A percentile compares a stretch with the other conserved stretches of the same genome.
Evolutionary conservation across 2,329 filamentous ascomycete genomes (phyloP).

Genomic region (Arachnopeziza araneosa): DNA sequence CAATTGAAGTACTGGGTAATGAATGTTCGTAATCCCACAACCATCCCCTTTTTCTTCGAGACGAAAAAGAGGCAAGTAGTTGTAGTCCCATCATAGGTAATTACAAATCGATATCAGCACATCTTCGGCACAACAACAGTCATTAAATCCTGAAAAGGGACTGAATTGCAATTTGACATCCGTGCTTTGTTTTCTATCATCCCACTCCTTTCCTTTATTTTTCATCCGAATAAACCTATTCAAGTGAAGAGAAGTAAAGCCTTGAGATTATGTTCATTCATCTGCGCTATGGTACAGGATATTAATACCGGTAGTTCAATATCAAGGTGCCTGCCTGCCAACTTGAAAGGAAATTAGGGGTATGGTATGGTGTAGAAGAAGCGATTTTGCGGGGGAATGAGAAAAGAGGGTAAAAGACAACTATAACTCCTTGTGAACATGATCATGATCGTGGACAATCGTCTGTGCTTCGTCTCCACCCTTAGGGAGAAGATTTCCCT

Average conservation of each 20-base stretch:
- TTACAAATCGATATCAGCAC: conserved; percentile 71
- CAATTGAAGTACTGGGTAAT: no score
- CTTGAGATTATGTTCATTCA: neutral
- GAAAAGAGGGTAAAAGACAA: conserved; percentile 2
- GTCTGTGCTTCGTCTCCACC: conserved; percentile 20
- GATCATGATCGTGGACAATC: conserved; percentile 26
- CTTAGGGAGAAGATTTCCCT: conserved; percentile 36
- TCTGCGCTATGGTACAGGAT: neutral
- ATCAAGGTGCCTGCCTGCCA: neutral
- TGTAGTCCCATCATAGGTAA: conserved; percentile 30
- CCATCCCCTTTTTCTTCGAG: conserved; percentile 14
- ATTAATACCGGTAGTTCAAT: neutral
- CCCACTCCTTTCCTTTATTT: neutral
- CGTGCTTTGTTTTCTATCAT: conserved; percentile 57
- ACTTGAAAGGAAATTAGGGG: neutral
- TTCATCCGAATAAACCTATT: neutral
- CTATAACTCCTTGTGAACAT: conserved; percentile 20
- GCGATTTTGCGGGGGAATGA: neutral
- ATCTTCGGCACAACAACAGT: conserved; percentile 98
- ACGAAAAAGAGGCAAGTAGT: conserved; percentile 11
- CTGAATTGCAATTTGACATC: conserved; percentile 99
- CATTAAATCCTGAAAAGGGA: conserved; percentile 51
- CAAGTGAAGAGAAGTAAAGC: neutral
- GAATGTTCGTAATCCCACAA: conserved; percentile 22
- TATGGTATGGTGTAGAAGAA: conserved; percentile 10